phyloP scores from a whole-genome alignment of 768 basidiomycete species.

The Mycena vulgaris region DNA sequence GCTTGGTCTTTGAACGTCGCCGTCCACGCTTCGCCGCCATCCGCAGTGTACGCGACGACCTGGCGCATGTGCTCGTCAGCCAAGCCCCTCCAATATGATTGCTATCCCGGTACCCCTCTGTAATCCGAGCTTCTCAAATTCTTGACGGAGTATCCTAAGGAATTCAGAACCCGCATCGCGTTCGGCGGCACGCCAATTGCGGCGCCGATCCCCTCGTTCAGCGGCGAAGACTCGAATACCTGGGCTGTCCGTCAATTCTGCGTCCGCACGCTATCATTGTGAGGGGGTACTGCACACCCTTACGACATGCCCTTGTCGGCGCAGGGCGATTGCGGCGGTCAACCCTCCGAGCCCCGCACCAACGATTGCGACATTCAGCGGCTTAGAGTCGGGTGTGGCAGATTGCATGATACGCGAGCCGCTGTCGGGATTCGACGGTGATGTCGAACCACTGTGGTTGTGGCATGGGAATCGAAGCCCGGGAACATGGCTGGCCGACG shows the following conservation, averaged over 20 bases:
- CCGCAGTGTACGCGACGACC: not conserved
- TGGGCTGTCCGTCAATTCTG: not conserved
- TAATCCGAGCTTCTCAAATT: not conserved
- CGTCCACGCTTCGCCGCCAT: not conserved
- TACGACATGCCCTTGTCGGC: not conserved
- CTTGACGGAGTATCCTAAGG: not conserved
- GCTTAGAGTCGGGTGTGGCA: not conserved
- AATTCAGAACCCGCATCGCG: not conserved
- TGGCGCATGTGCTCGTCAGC: not conserved
- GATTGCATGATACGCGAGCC: not conserved
- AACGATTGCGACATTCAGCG: constrained; percentile 2
- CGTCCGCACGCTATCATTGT: no score
- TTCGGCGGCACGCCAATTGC: not conserved
- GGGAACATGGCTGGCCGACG: no score
- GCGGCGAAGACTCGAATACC: constrained; percentile 4
- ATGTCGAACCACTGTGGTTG: no score
- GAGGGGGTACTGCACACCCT: not conserved
- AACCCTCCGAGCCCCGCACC: constrained; percentile 3
- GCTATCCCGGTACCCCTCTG: not conserved
- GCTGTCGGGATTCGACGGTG: no score
- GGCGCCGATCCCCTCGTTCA: not conserved
- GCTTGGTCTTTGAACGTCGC: not conserved
- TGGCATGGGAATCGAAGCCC: no score
- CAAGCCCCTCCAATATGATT: not conserved
- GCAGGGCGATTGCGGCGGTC: not conserved